Base-by-base conservation (phyloP, 176 grass and related monocot species). In the Elymus sibiricus region DNA sequence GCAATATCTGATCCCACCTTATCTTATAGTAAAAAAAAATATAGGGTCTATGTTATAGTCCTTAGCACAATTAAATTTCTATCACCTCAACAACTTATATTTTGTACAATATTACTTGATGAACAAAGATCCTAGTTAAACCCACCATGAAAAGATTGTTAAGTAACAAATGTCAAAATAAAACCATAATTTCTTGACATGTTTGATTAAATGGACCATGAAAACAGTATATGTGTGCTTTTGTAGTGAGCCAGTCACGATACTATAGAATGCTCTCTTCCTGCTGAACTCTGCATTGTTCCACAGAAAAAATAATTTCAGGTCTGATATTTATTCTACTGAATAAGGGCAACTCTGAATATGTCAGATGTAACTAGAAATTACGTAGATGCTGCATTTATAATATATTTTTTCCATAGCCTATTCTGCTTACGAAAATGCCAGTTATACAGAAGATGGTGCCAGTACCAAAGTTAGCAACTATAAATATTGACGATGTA, bases 241-340 rank as follows among this genome's bases (percentile, higher is more conserved):
- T 74, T 53, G 26, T 29, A 53, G 9, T 55, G 44, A 55, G 46
- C 5, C 27, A 19, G 73, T 76, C 4, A 53, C 7, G 29, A 32
- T 55, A 76, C 16, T 11, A 76, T 34, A 32, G 44, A 22, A 76
- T 55, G 47, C 74, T 53, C 49, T 76, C 46, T 76, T 53, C 11
- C 25, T 47, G 24, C 43, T 19, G 26, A 75, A 74, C 71, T 26
- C 44, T 51, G 15, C 29, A 21, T 27, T 34, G 28, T 34, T 76
- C 26, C 53, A 28, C 27, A 55, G 26, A 11, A 76, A 22, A 76
- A 55, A 76, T 32, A 55, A 34, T 34, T 32, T 76, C 17, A 55
- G 74, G 16, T 12, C 43, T 76, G 46, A 76, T 22, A 51, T 76
- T 53, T 76, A 31, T 76, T 76, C 73, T 76, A 76, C 73, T 40